Percentiles rank a stretch among this genome's conserved stretches.
Conservation (phyloP, 2,329 filamentous ascomycete genomes). For the Epichloe uncinata region DNA sequence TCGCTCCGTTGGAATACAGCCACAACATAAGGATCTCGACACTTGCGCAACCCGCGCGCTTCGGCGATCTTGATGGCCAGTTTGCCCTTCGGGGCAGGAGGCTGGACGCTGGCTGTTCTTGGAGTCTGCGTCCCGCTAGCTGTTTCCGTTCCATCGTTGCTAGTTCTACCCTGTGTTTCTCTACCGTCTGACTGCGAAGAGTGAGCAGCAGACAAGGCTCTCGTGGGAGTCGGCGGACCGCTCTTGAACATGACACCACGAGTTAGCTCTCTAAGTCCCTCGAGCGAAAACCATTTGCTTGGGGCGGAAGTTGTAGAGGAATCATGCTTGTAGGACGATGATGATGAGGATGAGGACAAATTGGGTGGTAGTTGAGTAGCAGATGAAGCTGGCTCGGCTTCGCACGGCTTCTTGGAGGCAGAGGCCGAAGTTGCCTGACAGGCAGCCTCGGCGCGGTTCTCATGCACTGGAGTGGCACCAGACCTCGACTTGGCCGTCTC, state of each 20-base stretch:
- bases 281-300: slow-evolving; percentile 48
- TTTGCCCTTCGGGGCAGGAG: slow-evolving; percentile 69
- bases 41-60: slow-evolving; percentile 67
- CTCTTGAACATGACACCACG: slow-evolving; percentile 64
- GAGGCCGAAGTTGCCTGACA: not conserved
- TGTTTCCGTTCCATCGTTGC: slow-evolving; percentile 27
- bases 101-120: slow-evolving; percentile 41
- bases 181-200: slow-evolving; percentile 36
- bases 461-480: not conserved
- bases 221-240: slow-evolving; percentile 78
- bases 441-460: not conserved
- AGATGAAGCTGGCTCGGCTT: slow-evolving; percentile 1
- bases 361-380: slow-evolving; percentile 1
- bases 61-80: slow-evolving; percentile 81
- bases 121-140: slow-evolving; percentile 41
- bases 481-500: slow-evolving; percentile 10
- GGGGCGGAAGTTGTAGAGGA: slow-evolving; percentile 28
- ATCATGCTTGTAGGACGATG: slow-evolving; percentile 29
- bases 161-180: slow-evolving; percentile 23
- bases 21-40: slow-evolving; percentile 85
- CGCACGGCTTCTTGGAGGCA: not conserved
- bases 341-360: slow-evolving; percentile 6
- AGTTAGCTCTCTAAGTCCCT: slow-evolving; percentile 79
- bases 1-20: slow-evolving; percentile 96
- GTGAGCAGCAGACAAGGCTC: slow-evolving; percentile 59